These are phyloP conservation scores for Pseudogymnoascus sp. DNA, from an alignment of 2,329 filamentous ascomycete species.

Conservation along the genomic window DNA sequence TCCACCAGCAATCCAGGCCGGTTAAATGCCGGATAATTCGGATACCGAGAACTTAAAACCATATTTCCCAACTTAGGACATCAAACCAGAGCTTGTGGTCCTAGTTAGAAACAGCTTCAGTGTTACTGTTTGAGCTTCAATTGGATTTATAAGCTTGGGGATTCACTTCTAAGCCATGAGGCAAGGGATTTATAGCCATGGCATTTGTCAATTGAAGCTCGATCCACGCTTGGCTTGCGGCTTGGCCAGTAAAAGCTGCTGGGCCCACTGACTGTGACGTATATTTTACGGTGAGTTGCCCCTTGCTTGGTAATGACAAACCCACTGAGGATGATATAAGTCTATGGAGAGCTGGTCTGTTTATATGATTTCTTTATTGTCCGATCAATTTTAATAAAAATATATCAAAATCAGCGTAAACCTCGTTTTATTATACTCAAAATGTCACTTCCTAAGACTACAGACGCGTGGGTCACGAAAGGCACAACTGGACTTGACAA, in stretches of 20 bases:
- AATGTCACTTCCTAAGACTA: conserved; percentile 24
- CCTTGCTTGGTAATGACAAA: neutral
- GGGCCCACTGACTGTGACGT: neutral
- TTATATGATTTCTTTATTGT: neutral
- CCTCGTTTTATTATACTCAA: neutral
- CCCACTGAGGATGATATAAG: neutral
- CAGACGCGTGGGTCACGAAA: conserved; percentile 43
- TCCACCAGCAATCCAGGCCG: neutral
- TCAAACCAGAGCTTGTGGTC: neutral
- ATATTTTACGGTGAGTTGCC: neutral
- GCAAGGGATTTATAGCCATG: neutral
- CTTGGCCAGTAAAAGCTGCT: neutral
- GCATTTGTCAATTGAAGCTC: neutral
- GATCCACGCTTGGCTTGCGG: neutral
- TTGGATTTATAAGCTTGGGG: neutral
- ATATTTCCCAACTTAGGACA: neutral
- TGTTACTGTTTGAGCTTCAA: neutral
- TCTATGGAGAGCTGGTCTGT: neutral
- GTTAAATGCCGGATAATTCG: neutral
- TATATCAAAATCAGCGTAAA: neutral
- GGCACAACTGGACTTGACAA: conserved; percentile 44
- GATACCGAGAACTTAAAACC: conserved; percentile 2
- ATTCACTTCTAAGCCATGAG: neutral
- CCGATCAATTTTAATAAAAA: neutral
- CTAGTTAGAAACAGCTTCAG: conserved; percentile 18